A percentile compares a stretch with the other conserved stretches of the same genome.
These are phyloP conservation scores for Beauveria bassiana DNA, from an alignment of 2,329 filamentous ascomycete species.

Conservation along the genomic window DNA sequence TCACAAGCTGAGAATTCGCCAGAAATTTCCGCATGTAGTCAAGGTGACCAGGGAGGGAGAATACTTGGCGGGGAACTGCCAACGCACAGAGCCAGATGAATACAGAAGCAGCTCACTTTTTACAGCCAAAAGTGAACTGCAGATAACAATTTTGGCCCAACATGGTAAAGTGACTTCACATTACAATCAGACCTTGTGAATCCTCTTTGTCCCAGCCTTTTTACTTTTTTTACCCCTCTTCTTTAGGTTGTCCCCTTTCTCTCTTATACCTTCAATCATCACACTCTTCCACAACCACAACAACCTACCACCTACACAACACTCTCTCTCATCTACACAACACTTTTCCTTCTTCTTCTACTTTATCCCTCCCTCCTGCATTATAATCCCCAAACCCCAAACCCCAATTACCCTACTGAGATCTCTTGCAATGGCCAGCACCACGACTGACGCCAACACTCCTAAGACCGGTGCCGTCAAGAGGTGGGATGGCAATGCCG, in stretches of 20 bases:
- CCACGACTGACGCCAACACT: background rate
- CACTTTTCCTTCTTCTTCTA: background rate
- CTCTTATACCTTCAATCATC: background rate
- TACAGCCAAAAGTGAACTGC: background rate
- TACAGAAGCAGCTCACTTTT: background rate
- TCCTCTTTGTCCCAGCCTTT: background rate
- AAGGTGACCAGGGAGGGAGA: background rate
- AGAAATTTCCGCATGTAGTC: background rate
- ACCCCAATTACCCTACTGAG: background rate
- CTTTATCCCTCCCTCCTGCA: background rate
- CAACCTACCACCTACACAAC: background rate
- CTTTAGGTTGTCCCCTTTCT: too few species aligned
- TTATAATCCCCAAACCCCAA: background rate
- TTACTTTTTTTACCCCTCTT: background rate
- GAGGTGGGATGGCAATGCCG: constrained; percentile 29
- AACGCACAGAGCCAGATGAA: background rate
- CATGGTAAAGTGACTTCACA: background rate
- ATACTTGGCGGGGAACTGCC: background rate
- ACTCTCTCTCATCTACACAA: background rate
- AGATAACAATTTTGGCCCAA: background rate
- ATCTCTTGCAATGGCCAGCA: background rate
- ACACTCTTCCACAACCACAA: background rate
- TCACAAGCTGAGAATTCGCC: background rate
- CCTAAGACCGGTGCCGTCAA: constrained; percentile 17
- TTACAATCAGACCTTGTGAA: background rate